These are phyloP conservation scores for Globisporangium recalcitrans DNA, from an alignment of 352 stramenopile genomes.

Conservation along the genomic window DNA sequence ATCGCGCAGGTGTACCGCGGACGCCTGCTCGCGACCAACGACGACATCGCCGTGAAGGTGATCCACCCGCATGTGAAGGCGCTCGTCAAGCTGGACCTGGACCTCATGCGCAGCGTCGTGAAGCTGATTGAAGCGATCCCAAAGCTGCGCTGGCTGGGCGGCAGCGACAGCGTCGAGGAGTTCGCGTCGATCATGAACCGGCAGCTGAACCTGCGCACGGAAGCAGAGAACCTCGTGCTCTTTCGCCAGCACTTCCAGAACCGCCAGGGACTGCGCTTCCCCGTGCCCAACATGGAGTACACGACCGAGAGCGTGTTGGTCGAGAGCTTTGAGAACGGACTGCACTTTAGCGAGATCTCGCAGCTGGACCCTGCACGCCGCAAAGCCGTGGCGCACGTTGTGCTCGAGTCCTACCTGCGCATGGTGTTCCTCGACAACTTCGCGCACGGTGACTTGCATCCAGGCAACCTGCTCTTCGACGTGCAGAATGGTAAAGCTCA, in stretches of 20 bases:
- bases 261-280: conserved; percentile 61
- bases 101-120: conserved; percentile 62
- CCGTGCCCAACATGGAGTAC: conserved; percentile 57
- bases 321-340: conserved; percentile 85
- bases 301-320: conserved; percentile 86
- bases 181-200: conserved; percentile 84
- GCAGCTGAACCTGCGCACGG: conserved; percentile 89
- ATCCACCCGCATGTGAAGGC: conserved; percentile 89
- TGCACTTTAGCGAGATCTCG: conserved; percentile 69
- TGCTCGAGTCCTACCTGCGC: conserved; percentile 85
- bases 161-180: conserved; percentile 76
- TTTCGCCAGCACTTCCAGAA: conserved; percentile 78
- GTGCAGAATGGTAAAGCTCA: conserved; percentile 10
- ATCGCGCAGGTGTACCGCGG: conserved; percentile 94
- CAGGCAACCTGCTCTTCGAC: conserved; percentile 87
- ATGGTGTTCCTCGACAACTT: conserved; percentile 98
- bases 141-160: conserved; percentile 60
- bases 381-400: conserved; percentile 64
- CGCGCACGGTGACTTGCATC: conserved; percentile 90
- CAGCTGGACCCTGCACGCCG: conserved; percentile 41
- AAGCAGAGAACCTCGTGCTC: conserved; percentile 84
- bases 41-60: conserved; percentile 89
- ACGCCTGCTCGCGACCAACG: conserved; percentile 48
- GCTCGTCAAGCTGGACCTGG: conserved; percentile 87
- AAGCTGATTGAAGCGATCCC: conserved; percentile 59